These are phyloP conservation scores for Paxillus rubicundulus DNA, from an alignment of 768 basidiomycete genomes.

Conservation along the genomic window DNA sequence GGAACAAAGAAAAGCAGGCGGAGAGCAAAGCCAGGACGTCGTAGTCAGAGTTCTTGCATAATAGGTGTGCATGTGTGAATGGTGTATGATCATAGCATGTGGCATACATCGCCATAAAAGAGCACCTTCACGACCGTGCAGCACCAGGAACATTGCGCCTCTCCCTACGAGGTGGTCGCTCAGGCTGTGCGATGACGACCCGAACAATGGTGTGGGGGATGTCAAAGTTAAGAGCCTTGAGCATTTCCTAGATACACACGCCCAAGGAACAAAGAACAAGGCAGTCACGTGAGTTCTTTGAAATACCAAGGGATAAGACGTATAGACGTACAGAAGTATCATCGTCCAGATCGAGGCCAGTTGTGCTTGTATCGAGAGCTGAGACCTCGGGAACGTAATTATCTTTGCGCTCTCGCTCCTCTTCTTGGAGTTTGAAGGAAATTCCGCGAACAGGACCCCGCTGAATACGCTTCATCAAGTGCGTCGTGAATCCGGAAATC, in stretches of 20 bases:
- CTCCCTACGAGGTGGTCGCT: conserved; percentile 72
- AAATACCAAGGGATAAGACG: neutral
- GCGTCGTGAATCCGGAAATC: conserved; percentile 99
- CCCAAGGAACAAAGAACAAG: too few relatives aligned
- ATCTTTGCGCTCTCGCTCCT: conserved; percentile 99
- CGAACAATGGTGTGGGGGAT: conserved; percentile 71
- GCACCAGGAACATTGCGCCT: conserved; percentile 82
- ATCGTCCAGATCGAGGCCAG: conserved; percentile 81
- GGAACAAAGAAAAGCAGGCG: too few relatives aligned
- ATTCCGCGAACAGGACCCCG: conserved; percentile 98
- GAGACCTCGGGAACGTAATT: conserved; percentile 99
- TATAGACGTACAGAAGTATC: conserved; percentile 80
- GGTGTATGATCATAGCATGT: conserved; percentile 23
- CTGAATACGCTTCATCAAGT: conserved; percentile 99
- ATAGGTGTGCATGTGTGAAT: too few relatives aligned
- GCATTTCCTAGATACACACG: conserved; percentile 61
- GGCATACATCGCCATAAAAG: neutral
- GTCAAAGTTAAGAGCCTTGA: conserved; percentile 92
- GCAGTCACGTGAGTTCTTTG: neutral
- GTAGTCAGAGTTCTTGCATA: too few relatives aligned
- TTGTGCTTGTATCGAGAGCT: conserved; percentile 77
- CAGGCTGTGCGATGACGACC: conserved; percentile 62
- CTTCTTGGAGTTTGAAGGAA: conserved; percentile 99
- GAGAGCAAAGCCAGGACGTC: too few relatives aligned
- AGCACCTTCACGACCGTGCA: conserved; percentile 42